Evolutionary conservation across 2,329 filamentous ascomycete genomes (phyloP).

Genomic region (Parastagonospora nodorum): DNA sequence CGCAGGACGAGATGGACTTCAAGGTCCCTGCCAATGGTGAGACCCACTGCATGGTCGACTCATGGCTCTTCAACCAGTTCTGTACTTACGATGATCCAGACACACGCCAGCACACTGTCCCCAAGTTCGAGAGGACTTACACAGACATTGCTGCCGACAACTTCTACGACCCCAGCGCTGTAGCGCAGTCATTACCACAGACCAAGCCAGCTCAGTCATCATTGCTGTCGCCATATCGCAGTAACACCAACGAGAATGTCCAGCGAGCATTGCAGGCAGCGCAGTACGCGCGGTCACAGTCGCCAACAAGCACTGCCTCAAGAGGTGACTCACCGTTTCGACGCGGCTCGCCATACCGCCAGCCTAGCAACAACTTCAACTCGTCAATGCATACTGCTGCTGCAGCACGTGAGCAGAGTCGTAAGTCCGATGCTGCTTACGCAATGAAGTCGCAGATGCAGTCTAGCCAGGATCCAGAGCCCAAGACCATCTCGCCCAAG

Average conservation of each 20-base stretch:
- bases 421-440: constrained; percentile 61
- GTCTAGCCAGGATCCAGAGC: constrained; percentile 49
- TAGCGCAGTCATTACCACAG: constrained; percentile 50
- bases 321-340: constrained; percentile 83
- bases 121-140: constrained; percentile 84
- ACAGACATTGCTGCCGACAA: constrained; percentile 86
- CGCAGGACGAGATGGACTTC: constrained; percentile 59
- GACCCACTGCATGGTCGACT: constrained; percentile 46
- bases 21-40: constrained; percentile 62
- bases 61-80: constrained; percentile 64
- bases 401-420: constrained; percentile 66
- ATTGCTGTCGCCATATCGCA: constrained; percentile 56
- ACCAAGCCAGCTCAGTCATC: constrained; percentile 57
- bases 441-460: constrained; percentile 48
- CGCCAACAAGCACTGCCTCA: constrained; percentile 57
- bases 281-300: constrained; percentile 69
- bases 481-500: constrained; percentile 91
- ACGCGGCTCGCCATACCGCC: constrained; percentile 61
- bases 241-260: constrained; percentile 59
- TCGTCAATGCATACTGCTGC: constrained; percentile 59
- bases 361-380: constrained; percentile 49
- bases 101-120: constrained; percentile 53
- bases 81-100: constrained; percentile 68
- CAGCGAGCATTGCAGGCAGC: constrained; percentile 78
- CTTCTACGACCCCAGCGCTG: constrained; percentile 76